Base-by-base conservation (phyloP, 2,329 filamentous ascomycete species). In the Aureobasidium sp. region DNA sequence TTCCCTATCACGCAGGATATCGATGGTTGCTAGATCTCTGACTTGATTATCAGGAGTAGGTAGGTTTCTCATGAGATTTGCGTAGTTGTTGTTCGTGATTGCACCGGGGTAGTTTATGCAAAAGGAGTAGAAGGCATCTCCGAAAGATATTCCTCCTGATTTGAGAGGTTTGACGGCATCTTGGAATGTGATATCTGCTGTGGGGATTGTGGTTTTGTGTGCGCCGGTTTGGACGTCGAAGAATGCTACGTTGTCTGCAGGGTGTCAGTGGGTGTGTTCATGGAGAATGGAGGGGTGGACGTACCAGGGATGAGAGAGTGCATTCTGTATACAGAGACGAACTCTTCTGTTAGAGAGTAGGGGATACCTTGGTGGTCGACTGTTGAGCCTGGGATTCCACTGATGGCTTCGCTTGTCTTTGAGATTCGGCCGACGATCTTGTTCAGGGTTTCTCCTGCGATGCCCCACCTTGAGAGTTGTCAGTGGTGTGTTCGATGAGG, bases 31-130 rank as follows among this genome's bases (percentile, higher is more conserved):
- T 67, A 85, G 70, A 68, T 85, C 82, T 13, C 78, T 73, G 27
- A 75, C 75, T 11, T 76, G 72, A 25, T 79, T 79, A 60, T 84
- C 80, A 0, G 82, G 81, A 1, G 77, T 79, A 20, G 72, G 69
- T 1, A 84, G 71, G 55, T 79, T 72, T 27, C 80, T 78, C 13
- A 84, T 71, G 70, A 84, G 80, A 59, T 75, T 68, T 1, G 81
- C 79, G 53, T 76, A 78, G 59, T 80, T 80, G 58, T 79, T 76
- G 53, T 75, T 71, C 2, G 78, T 83, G 58, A 84, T 80, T 10
- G 82, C 81, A 55, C 82, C 82, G 0, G 82, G 82, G 67, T 81
- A 80, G 71, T 83, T 83, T 71, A 84, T 80, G 31, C 82, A 82
- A 66, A 84, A 84, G 29, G 78, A 80, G 71, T 84, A 84, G 65